A percentile compares a stretch with the other conserved stretches of the same genome.
Conservation (phyloP, 1,139 yeast genomes). For the Sugiyamaella paludigena region DNA sequence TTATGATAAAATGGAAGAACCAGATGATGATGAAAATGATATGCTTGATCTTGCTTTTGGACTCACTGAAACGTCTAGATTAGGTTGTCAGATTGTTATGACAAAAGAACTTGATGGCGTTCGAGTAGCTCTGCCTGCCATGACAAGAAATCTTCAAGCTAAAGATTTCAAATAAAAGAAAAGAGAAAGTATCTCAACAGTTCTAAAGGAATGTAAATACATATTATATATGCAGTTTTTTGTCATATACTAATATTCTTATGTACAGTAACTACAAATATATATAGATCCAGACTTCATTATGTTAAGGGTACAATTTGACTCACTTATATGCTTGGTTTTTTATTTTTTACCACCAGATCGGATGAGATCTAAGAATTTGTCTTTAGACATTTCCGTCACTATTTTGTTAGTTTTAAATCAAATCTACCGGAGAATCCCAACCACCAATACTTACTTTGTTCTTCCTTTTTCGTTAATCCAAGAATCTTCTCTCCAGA, state of each 20-base stretch:
- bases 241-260: not conserved
- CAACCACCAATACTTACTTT: conserved; percentile 16
- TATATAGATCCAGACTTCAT: not conserved
- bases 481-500: conserved; percentile 33
- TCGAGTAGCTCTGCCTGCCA: conserved; percentile 94
- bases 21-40: conserved; percentile 96
- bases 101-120: conserved; percentile 86
- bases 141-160: conserved; percentile 88
- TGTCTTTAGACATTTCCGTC: conserved; percentile 83
- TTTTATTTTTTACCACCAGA: conserved; percentile 55
- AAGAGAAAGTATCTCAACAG: not conserved
- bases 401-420: conserved; percentile 26
- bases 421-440: not conserved
- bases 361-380: conserved; percentile 82
- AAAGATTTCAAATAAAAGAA: conserved; percentile 56
- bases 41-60: conserved; percentile 98
- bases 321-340: not conserved
- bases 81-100: conserved; percentile 94
- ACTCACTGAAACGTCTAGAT: conserved; percentile 82
- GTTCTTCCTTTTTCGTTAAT: conserved; percentile 51
- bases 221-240: not conserved
- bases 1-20: conserved; percentile 89
- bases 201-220: not conserved
- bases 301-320: not conserved
- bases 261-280: not conserved